Conservation (phyloP, 495 filamentous ascomycete genomes). For the Xylaria telfairii region DNA sequence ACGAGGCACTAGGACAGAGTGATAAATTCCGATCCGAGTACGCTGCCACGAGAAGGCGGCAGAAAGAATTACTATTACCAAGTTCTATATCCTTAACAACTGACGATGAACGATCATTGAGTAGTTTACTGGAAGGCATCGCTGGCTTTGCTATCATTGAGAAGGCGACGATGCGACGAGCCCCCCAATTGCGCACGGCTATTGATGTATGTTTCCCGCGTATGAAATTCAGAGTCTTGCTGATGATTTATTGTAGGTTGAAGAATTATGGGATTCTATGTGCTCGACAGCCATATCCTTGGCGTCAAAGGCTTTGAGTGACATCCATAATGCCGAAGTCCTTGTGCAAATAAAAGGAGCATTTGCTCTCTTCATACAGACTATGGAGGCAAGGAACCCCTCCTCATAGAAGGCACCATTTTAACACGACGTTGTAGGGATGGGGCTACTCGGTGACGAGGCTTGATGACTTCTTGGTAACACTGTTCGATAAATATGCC, state of each 20-base stretch:
- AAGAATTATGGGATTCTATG: slow-evolving; percentile 98
- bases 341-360: slow-evolving; percentile 90
- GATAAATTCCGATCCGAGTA: slow-evolving; percentile 92
- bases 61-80: slow-evolving; percentile 89
- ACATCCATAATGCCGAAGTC: slow-evolving; percentile 81
- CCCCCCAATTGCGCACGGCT: slow-evolving; percentile 78
- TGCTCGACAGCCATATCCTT: slow-evolving; percentile 83
- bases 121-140: slow-evolving; percentile 88
- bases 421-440: slow-evolving; percentile 57
- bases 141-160: slow-evolving; percentile 97
- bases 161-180: slow-evolving; percentile 86
- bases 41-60: slow-evolving; percentile 82
- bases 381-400: slow-evolving; percentile 76
- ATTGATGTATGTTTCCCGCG: slow-evolving; percentile 69
- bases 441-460: slow-evolving; percentile 87
- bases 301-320: slow-evolving; percentile 75
- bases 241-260: slow-evolving; percentile 64
- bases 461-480: slow-evolving; percentile 82
- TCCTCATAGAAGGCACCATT: slow-evolving; percentile 5
- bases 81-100: slow-evolving; percentile 73
- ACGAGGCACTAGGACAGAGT: slow-evolving; percentile 90
- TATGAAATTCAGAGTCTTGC: slow-evolving; percentile 10
- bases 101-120: slow-evolving; percentile 75
- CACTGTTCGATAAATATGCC: slow-evolving; percentile 89
- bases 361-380: slow-evolving; percentile 93